Evolutionary conservation across 108 stramenopile genomes (phyloP), one percentile per base, ranked within the genome.

Genomic region (Licmophora abbreviata): DNA sequence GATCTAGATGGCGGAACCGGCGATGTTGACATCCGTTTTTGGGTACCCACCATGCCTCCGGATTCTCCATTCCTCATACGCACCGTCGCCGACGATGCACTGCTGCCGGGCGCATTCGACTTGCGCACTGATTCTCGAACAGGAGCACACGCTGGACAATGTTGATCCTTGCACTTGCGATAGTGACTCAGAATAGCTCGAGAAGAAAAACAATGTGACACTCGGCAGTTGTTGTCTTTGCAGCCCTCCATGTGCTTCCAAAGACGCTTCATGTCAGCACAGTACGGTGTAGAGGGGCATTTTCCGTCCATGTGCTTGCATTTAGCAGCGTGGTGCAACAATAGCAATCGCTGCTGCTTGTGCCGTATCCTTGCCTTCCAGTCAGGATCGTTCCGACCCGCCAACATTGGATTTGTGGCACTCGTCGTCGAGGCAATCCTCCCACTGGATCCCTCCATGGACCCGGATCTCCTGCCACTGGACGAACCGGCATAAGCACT

Each of bases 221-320:
- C 77, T 40, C 90, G 70, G 51, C 98, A 99, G 34, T 88, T 71
- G 59, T 97, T 95, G 61, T 96, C 93, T 42, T 93, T 94, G 67
- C 98, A 99, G 42, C 82, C 85, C 56, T 95, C 95, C 73, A 99
- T 99, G 68, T 99, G 98, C 44, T 89, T 87, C 98, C 98, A 99
- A 22, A 99, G 59, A 29, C 78, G 68, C 64, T 99, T 99, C 98
- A 99, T 99, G 29, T 87, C 89, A 18, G 62, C 79, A 66, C 98
- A 99, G 66, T 93, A 93, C 24, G 91, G 95, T n/a, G 95, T 96
- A 8, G 81, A 73, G 14, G 75, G 79, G 61, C 97, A 98, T 27
- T 66, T 56, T 14, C 83, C 89, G 62, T 79, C 83, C 52, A 89
- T 90, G 41, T 79, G 79, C 0, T 81, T 83, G 51, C 97, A 98